phyloP scores from a whole-genome alignment of 257 asterid species.

The Plectranthus barbatus region DNA sequence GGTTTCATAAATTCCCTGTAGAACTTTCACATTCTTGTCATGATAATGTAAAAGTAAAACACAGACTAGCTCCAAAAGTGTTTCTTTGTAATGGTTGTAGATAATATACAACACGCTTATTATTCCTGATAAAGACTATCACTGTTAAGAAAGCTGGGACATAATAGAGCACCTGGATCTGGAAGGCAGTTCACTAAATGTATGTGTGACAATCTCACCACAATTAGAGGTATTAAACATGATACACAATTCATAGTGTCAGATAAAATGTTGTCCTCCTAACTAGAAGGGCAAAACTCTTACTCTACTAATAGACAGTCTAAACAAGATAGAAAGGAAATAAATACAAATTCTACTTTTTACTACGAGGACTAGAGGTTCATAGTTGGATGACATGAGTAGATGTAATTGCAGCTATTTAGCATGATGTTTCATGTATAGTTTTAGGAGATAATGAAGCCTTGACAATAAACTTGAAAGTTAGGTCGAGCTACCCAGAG shows the following conservation, averaged over 20 bases:
- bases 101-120: not conserved
- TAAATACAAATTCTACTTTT: not conserved
- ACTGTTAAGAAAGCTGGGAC: not conserved
- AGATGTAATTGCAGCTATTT: not conserved
- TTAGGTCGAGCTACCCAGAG: too few relatives aligned
- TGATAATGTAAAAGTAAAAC: constrained; percentile 2
- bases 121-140: not conserved
- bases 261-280: not conserved
- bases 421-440: not conserved
- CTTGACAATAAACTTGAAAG: too few relatives aligned
- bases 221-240: not conserved
- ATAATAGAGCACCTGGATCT: not conserved
- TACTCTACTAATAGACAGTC: not conserved
- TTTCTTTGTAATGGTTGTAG: not conserved
- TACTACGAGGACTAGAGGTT: not conserved
- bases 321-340: not conserved
- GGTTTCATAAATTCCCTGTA: constrained; percentile 90
- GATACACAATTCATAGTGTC: not conserved
- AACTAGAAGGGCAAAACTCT: too few relatives aligned
- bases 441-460: not conserved
- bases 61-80: constrained; percentile 1
- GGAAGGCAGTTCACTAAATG: not conserved
- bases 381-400: not conserved
- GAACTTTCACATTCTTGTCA: constrained; percentile 17
- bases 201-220: not conserved